phyloP scores from a whole-genome alignment of 768 basidiomycete genomes.

The Mycena maculata region DNA sequence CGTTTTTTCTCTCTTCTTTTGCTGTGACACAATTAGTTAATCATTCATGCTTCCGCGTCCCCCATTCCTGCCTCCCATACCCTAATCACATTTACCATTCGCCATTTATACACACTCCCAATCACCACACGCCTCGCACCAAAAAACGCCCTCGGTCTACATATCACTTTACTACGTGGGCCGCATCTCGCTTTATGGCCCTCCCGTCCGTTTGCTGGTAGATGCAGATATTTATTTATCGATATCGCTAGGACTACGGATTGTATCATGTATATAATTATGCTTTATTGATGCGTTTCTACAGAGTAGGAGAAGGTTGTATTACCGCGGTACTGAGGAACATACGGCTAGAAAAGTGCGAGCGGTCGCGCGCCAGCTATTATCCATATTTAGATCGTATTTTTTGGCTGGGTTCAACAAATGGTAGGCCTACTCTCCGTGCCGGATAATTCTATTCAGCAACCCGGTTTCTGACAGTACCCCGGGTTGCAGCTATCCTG shows the following conservation, averaged over 20 bases:
- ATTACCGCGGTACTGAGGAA: too few relatives aligned
- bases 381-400: too few relatives aligned
- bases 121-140: neutral
- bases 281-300: slow-evolving; percentile 20
- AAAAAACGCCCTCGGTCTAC: slow-evolving; percentile 4
- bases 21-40: slow-evolving; percentile 4
- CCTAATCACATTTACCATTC: slow-evolving; percentile 25
- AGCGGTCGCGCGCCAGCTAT: too few relatives aligned
- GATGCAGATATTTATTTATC: slow-evolving; percentile 31
- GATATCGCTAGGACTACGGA: slow-evolving; percentile 29
- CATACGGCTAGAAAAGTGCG: too few relatives aligned
- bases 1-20: slow-evolving; percentile 12
- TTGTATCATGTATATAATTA: slow-evolving; percentile 34
- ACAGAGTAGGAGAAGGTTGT: too few relatives aligned
- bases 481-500: too few relatives aligned
- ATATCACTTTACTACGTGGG: neutral
- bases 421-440: too few relatives aligned
- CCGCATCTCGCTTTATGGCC: neutral
- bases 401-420: too few relatives aligned
- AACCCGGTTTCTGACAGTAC: too few relatives aligned
- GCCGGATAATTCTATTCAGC: too few relatives aligned
- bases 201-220: slow-evolving; percentile 28
- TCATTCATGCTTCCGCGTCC: slow-evolving; percentile 4
- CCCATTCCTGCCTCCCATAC: slow-evolving; percentile 16
- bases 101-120: neutral